These are phyloP conservation scores for Geosmithia flava DNA, from an alignment of 2,329 filamentous ascomycete genomes.

Conservation along the genomic window DNA sequence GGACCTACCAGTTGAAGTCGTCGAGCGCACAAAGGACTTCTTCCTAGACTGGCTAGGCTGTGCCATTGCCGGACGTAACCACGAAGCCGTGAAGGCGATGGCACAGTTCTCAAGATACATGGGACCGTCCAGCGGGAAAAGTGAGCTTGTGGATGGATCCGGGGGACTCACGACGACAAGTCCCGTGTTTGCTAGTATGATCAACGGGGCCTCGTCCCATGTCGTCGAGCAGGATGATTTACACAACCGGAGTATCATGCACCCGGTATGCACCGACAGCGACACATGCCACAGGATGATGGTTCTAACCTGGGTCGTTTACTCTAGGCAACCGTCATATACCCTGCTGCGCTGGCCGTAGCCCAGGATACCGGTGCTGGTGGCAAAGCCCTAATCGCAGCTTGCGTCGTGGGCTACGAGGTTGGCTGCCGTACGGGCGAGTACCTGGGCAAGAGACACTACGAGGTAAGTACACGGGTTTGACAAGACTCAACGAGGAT, in stretches of 20 bases:
- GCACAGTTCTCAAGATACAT: neutral
- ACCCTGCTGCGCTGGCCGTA: slow-evolving; percentile 1
- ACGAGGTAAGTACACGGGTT: neutral
- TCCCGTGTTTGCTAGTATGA: slow-evolving; percentile 1
- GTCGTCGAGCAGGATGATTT: slow-evolving; percentile 2
- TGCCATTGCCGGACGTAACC: neutral
- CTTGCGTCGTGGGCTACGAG: slow-evolving; percentile 1
- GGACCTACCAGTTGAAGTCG: neutral
- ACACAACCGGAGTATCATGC: slow-evolving; percentile 1
- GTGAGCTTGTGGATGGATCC: slow-evolving; percentile 1
- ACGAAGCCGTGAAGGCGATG: slow-evolving; percentile 1
- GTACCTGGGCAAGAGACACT: slow-evolving; percentile 1
- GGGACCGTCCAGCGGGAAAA: neutral
- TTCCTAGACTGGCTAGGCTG: slow-evolving; percentile 1
- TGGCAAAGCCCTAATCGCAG: neutral
- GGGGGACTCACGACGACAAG: neutral
- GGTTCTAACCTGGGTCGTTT: neutral
- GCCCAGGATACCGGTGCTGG: neutral
- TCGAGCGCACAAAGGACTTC: slow-evolving; percentile 1
- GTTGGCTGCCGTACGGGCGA: slow-evolving; percentile 1
- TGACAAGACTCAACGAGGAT: neutral
- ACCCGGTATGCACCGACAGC: neutral
- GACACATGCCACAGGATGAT: neutral
- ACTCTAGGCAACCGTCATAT: slow-evolving; percentile 1
- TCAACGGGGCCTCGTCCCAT: slow-evolving; percentile 1